Base-by-base conservation (phyloP, 2,329 filamentous ascomycete species). In the Aspergillus ruber region DNA sequence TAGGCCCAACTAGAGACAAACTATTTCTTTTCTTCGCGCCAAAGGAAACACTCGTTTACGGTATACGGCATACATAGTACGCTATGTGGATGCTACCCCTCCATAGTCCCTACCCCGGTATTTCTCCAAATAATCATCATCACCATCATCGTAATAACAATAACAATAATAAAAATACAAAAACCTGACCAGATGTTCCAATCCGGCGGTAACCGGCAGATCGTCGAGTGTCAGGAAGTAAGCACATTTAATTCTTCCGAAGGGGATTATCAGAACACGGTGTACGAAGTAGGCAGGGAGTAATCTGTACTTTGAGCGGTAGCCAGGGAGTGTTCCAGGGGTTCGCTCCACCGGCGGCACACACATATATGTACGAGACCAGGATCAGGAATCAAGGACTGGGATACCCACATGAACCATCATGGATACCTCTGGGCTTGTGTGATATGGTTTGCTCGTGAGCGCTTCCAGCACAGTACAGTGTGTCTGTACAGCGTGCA, bases 271-370 rank as follows among this genome's bases (percentile, higher is more conserved):
- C 33, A 17, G 15, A 36, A 17, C 15, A 36, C 33, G 33, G 33
- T 17, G 33, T 36, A 36, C 33, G 15, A 12, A 36, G 33, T 36
- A 36, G 13, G 33, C 13, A 36, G 15, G 15, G 33, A 36, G 33
- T 36, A 15, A 17, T 39, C 6, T 17, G 10, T 8, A 9, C 17
- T n/a, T 36, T n/a, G 13, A 36, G 13, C 15, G 33, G 33, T 17
- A 36, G 15, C n/a, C 43, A 35, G 45, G 43, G 44, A 33, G 32
- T 35, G 25, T 23, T 42, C 36, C 51, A 51, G 51, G 46, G 49
- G 42, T 49, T 32, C 20, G 23, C 42, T 47, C 44, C 45, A 48
- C 41, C 20, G 6, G 13, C 5, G 29, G 23, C 45, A 32, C 13
- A 29, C n/a, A 13, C 32, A 42, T 33, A 45, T 42, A 43, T 45